A percentile compares a stretch with the other conserved stretches of the same genome.
Evolutionary conservation across 192 early-diverging fungal genomes (phyloP).

Genomic region (Coemansia sp.): DNA sequence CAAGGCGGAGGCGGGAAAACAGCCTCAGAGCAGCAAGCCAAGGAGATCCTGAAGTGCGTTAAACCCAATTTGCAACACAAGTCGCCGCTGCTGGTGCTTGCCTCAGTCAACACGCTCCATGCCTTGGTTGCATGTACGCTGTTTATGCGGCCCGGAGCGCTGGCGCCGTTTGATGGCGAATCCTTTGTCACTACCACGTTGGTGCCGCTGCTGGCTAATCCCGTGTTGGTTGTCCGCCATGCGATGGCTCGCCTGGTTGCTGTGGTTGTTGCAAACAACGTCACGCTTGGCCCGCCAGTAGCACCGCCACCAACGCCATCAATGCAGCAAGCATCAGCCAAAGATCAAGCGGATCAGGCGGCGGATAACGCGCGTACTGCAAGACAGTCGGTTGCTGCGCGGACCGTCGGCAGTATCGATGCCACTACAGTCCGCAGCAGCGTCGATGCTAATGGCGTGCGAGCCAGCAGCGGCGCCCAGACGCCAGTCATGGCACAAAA

Average conservation of each 20-base stretch:
- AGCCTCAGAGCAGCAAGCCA: constrained; percentile 65
- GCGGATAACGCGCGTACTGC: neutral
- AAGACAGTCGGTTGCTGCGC: neutral
- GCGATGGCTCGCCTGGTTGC: constrained; percentile 33
- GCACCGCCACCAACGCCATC: neutral
- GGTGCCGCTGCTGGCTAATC: constrained; percentile 23
- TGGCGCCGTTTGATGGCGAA: constrained; percentile 25
- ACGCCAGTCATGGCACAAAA: neutral
- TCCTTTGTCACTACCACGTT: constrained; percentile 10
- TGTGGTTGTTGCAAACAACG: constrained; percentile 29
- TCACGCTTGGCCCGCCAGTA: neutral
- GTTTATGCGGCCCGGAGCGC: constrained; percentile 10
- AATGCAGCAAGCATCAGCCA: neutral
- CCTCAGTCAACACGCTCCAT: constrained; percentile 20
- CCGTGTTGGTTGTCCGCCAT: constrained; percentile 36
- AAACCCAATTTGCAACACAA: constrained; percentile 72
- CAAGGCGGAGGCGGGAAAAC: constrained; percentile 73
- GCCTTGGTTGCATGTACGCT: constrained; percentile 26
- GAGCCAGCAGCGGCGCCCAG: neutral
- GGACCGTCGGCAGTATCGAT: neutral
- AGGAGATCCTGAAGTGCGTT: constrained; percentile 72
- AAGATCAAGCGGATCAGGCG: neutral
- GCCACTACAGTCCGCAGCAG: constrained; percentile 12
- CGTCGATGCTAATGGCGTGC: constrained; percentile 2
- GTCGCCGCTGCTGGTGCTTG: constrained; percentile 54